Conservation (phyloP, 1,284 basidiomycete genomes). For the Tilletia setariae region DNA sequence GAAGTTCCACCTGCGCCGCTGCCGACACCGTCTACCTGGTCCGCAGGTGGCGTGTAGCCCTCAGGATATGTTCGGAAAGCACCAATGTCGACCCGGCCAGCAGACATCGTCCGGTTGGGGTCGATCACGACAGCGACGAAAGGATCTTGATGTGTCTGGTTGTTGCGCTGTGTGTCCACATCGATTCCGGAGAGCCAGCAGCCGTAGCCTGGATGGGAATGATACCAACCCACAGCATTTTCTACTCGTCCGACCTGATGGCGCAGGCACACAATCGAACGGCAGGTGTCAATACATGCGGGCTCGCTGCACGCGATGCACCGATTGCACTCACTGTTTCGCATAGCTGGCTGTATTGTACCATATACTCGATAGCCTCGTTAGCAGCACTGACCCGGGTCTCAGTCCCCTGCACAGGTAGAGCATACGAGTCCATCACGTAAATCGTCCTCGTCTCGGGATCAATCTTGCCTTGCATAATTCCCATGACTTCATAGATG, state of each 20-base stretch:
- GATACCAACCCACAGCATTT: constrained; percentile 97
- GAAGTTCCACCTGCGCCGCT: constrained; percentile 25
- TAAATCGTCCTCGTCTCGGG: constrained; percentile 76
- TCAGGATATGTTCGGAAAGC: constrained; percentile 96
- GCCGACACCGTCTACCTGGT: not conserved
- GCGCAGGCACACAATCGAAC: not conserved
- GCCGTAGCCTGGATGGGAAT: constrained; percentile 94
- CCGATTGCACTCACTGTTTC: constrained; percentile 62
- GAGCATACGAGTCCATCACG: constrained; percentile 84
- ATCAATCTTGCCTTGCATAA: constrained; percentile 95
- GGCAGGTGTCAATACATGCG: not conserved
- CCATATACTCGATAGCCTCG: constrained; percentile 98
- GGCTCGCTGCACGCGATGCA: not conserved
- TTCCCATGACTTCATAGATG: constrained; percentile 96
- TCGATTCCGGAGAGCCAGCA: constrained; percentile 97
- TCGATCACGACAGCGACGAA: constrained; percentile 97
- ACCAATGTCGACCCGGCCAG: constrained; percentile 96
- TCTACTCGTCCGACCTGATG: constrained; percentile 75
- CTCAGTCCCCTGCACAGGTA: constrained; percentile 98
- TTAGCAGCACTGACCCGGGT: constrained; percentile 94
- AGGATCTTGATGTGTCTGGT: constrained; percentile 91
- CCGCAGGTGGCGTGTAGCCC: constrained; percentile 48
- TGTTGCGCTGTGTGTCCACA: constrained; percentile 89
- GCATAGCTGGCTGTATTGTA: constrained; percentile 77
- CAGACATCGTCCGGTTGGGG: constrained; percentile 94